Percentiles rank a stretch among this genome's conserved stretches.
Evolutionary conservation across 2,329 filamentous ascomycete genomes (phyloP).

Genomic region (Eurotiales sp.): DNA sequence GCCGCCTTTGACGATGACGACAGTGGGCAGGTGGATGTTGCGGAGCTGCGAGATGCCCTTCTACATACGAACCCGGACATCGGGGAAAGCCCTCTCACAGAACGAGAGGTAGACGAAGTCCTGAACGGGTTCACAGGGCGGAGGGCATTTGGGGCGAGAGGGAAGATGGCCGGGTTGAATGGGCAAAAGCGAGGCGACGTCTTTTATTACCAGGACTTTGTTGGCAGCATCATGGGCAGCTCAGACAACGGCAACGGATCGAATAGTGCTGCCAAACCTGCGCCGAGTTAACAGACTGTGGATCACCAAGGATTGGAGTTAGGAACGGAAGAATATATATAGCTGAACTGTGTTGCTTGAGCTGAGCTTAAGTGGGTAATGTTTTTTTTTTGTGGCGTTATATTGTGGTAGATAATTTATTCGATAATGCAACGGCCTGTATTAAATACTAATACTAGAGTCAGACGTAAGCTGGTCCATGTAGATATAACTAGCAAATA

Average conservation of each 20-base stretch:
- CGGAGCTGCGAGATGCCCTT: conserved; percentile 76
- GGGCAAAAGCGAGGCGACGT: conserved; percentile 71
- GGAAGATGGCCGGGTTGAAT: conserved; percentile 48
- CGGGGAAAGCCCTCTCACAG: conserved; percentile 61
- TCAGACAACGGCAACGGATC: conserved; percentile 27
- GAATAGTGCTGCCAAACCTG: conserved; percentile 5
- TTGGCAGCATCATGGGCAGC: conserved; percentile 63
- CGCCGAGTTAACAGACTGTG: background rate
- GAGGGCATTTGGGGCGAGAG: conserved; percentile 68
- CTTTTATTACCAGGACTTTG: conserved; percentile 91
- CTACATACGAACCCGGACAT: conserved; percentile 76
- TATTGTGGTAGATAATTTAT: too few relatives aligned
- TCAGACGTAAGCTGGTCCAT: too few relatives aligned
- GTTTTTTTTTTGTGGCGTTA: too few relatives aligned
- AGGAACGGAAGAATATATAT: conserved; percentile 1
- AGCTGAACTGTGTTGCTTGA: too few relatives aligned
- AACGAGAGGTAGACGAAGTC: conserved; percentile 79
- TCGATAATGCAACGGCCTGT: too few relatives aligned
- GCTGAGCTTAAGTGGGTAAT: too few relatives aligned
- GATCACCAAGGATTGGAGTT: too few relatives aligned
- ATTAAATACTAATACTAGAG: too few relatives aligned
- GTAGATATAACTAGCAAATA: background rate
- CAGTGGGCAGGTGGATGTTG: conserved; percentile 83
- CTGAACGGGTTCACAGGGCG: conserved; percentile 80
- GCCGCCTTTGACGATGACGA: conserved; percentile 96